Evolutionary conservation across 2,329 filamentous ascomycete species (phyloP), one percentile per base, ranked within the genome.

Genomic region (Leptodontidium sp.): DNA sequence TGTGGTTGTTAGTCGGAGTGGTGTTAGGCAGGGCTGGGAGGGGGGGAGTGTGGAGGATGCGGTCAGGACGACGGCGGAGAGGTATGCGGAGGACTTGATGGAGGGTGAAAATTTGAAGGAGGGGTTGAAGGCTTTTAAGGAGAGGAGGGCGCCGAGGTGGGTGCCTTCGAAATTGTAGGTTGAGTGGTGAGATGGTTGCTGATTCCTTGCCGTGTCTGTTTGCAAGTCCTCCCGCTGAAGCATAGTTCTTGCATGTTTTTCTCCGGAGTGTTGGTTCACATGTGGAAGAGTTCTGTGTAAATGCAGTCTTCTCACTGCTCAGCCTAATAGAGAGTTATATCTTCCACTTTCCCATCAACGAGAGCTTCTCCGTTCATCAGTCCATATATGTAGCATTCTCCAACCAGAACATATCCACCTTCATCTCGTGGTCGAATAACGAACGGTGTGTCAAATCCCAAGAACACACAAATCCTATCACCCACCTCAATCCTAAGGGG

Each of bases 81-180:
- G 80, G 49, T 85, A 81, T 72, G 80, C 77, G 17, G 75, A 78
- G 58, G 75, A 72, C 4, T 73, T 86, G 65, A 73, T 82, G 57
- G 74, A 78, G 43, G 81, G 83, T 0, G 81, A 84, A 68, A 87
- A 86, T 77, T 77, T 84, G n/a, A 76, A 79, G 17, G 83, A 85
- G 70, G 84, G 85, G 1, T 71, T 86, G 64, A 79, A 76, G 68
- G 85, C 86, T 5, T 88, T 87, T 80, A 81, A 81, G 45, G 80
- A 83, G 75, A 86, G 86, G 78, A 78, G 82, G 73, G 78, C 81
- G 71, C 84, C 85, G 21, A 74, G 81, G 32, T 86, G 84, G 84
- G 81, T 81, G 59, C 80, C 82, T 35, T 62, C 59, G n/a, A 62
- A 62, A 24, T 38, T 62, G 35, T 59, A 59, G 38, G 4, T 40